phyloP scores from a whole-genome alignment of 768 basidiomycete genomes.

The Hericium coralloides region DNA sequence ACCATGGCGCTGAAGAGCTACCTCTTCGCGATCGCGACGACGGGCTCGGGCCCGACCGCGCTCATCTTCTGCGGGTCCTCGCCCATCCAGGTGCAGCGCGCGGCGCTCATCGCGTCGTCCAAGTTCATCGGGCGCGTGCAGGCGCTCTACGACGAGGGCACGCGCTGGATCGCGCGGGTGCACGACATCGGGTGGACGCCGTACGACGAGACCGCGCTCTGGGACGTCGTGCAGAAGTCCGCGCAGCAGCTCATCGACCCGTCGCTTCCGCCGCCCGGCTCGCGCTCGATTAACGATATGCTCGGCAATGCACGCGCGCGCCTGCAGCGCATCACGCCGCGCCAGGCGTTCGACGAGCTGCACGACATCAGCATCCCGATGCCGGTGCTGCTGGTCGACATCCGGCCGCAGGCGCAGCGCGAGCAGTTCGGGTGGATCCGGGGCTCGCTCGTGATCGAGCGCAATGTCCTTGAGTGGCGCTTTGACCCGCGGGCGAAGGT shows the following conservation, averaged over 20 bases:
- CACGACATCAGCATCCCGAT: slow-evolving; percentile 35
- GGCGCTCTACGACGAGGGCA: slow-evolving; percentile 16
- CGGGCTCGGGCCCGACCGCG: slow-evolving; percentile 24
- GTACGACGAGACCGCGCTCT: slow-evolving; percentile 59
- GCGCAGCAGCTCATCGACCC: slow-evolving; percentile 53
- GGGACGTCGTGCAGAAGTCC: slow-evolving; percentile 63
- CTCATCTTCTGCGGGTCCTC: slow-evolving; percentile 54
- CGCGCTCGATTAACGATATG: slow-evolving; percentile 47
- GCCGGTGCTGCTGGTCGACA: slow-evolving; percentile 71
- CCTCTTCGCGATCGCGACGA: slow-evolving; percentile 49
- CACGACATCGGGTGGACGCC: slow-evolving; percentile 42
- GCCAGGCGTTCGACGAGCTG: slow-evolving; percentile 53
- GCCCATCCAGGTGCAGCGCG: slow-evolving; percentile 51
- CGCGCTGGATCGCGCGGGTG: slow-evolving; percentile 36
- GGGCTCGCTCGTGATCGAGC: slow-evolving; percentile 65
- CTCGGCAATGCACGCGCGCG: slow-evolving; percentile 51
- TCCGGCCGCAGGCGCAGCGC: slow-evolving; percentile 58
- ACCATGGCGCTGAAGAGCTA: slow-evolving; percentile 28
- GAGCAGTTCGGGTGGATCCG: slow-evolving; percentile 47
- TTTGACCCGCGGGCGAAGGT: slow-evolving; percentile 58
- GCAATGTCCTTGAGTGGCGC: slow-evolving; percentile 73
- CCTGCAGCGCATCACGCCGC: slow-evolving; percentile 53
- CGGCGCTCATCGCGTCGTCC: slow-evolving; percentile 51
- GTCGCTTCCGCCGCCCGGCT: slow-evolving; percentile 53
- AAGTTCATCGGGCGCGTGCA: slow-evolving; percentile 63